Conservation (phyloP, 2,329 filamentous ascomycete species). For the Curvularia lunata region DNA sequence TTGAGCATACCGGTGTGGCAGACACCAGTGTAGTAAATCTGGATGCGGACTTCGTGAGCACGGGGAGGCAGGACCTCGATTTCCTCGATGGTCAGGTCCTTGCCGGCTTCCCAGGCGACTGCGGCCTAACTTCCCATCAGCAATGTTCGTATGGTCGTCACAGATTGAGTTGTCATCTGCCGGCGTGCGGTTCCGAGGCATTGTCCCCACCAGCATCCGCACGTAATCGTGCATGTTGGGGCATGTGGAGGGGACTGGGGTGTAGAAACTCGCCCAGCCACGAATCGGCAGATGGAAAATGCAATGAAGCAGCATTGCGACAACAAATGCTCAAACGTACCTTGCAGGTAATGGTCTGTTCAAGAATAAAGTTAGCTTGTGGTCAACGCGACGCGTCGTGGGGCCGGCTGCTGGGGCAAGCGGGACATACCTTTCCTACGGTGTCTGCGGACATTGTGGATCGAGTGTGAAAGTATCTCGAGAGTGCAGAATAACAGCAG, state of each 20-base stretch:
- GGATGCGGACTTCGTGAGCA: constrained; percentile 93
- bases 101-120: constrained; percentile 95
- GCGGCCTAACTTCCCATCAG: constrained; percentile 67
- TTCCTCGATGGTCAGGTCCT: constrained; percentile 87
- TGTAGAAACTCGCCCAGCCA: constrained; percentile 24
- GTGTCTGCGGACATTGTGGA: constrained; percentile 60
- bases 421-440: constrained; percentile 56
- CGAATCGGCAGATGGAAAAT: neutral
- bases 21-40: constrained; percentile 97
- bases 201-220: constrained; percentile 13
- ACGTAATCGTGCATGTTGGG: constrained; percentile 4
- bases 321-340: constrained; percentile 68
- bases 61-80: constrained; percentile 88
- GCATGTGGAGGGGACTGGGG: constrained; percentile 39
- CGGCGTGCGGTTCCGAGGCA: neutral
- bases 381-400: neutral
- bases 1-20: constrained; percentile 85
- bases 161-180: constrained; percentile 1
- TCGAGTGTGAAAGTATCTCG: constrained; percentile 23
- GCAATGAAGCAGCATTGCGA: constrained; percentile 14
- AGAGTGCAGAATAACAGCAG: constrained; percentile 4
- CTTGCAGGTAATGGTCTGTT: constrained; percentile 90
- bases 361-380: constrained; percentile 13
- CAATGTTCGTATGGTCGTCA: constrained; percentile 3
- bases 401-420: neutral